Evolutionary conservation across 116 monocot species (phyloP).

Genomic region (Iris pallida): DNA sequence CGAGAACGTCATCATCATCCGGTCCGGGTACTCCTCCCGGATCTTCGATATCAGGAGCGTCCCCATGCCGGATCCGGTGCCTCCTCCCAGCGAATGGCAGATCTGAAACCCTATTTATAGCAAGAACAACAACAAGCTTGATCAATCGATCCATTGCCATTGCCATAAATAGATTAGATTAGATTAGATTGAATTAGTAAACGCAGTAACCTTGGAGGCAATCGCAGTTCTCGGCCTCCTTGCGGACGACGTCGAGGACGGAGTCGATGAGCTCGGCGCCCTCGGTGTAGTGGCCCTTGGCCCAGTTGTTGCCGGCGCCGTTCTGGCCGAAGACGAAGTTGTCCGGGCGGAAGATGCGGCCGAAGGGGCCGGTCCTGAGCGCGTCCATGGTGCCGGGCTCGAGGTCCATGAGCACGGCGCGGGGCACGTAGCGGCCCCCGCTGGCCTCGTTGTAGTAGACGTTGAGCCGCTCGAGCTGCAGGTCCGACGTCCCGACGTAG

Average conservation of each 20-base stretch:
- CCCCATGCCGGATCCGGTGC: conserved; percentile 22
- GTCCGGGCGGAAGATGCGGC: conserved; percentile 53
- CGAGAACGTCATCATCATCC: conserved; percentile 29
- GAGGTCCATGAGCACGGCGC: conserved; percentile 56
- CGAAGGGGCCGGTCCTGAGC: conserved; percentile 39
- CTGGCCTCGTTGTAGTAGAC: conserved; percentile 62
- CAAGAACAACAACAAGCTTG: neutral
- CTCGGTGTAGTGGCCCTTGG: conserved; percentile 72
- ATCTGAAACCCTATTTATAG: conserved; percentile 19
- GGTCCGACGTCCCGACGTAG: conserved; percentile 11
- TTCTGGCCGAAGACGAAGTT: conserved; percentile 64
- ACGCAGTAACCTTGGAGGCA: conserved; percentile 17
- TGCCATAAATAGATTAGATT: too few species aligned
- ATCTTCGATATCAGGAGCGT: conserved; percentile 26
- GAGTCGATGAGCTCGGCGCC: conserved; percentile 55
- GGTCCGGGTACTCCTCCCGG: conserved; percentile 24
- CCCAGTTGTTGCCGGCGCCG: conserved; percentile 72
- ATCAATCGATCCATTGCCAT: too few species aligned
- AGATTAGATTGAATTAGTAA: too few species aligned
- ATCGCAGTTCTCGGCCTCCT: conserved; percentile 59
- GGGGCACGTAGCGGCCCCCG: conserved; percentile 36
- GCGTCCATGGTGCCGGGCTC: conserved; percentile 64
- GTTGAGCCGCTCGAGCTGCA: conserved; percentile 27
- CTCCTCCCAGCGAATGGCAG: conserved; percentile 18
- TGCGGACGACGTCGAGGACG: conserved; percentile 47